Evolutionary conservation across 768 basidiomycete genomes (phyloP).

Genomic region (Mycena olivaceomarginata): DNA sequence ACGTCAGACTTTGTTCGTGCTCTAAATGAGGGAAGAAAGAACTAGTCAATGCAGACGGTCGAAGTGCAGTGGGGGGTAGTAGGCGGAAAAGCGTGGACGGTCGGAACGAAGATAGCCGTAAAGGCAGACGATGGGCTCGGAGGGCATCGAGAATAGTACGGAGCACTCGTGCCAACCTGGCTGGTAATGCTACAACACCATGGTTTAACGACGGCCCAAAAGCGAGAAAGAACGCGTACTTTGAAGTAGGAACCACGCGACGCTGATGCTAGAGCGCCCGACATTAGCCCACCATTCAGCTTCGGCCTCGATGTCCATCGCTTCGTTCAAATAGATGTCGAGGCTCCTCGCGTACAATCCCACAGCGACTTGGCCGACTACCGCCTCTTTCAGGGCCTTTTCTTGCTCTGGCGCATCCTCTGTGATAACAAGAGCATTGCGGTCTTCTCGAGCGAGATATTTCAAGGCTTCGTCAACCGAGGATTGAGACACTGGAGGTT

Average conservation of each 20-base stretch:
- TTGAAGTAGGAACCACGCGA: constrained; percentile 84
- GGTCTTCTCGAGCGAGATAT: constrained; percentile 50
- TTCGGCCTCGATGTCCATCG: constrained; percentile 82
- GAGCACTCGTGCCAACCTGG: constrained; percentile 60
- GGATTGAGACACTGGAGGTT: constrained; percentile 49
- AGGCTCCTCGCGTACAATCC: constrained; percentile 80
- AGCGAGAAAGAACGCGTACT: constrained; percentile 68
- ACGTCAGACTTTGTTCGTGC: constrained; percentile 50
- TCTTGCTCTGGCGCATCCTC: constrained; percentile 56
- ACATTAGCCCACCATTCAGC: constrained; percentile 91
- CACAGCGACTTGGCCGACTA: constrained; percentile 70
- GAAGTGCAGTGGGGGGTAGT: constrained; percentile 68
- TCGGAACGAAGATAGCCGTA: constrained; percentile 67
- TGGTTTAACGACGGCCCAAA: constrained; percentile 34
- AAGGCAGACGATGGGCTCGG: constrained; percentile 64
- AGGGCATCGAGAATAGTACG: constrained; percentile 64
- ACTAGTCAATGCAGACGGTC: constrained; percentile 70
- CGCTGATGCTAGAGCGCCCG: constrained; percentile 73
- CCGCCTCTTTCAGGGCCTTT: constrained; percentile 61
- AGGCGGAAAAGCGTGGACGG: constrained; percentile 68
- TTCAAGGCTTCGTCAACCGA: constrained; percentile 53
- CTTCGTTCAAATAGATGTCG: constrained; percentile 79
- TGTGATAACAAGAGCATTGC: constrained; percentile 12
- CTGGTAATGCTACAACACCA: constrained; percentile 64
- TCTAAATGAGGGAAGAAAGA: constrained; percentile 82